These are phyloP conservation scores for Ustilaginoidea virens DNA, from an alignment of 2,329 filamentous ascomycete species.

Conservation along the genomic window DNA sequence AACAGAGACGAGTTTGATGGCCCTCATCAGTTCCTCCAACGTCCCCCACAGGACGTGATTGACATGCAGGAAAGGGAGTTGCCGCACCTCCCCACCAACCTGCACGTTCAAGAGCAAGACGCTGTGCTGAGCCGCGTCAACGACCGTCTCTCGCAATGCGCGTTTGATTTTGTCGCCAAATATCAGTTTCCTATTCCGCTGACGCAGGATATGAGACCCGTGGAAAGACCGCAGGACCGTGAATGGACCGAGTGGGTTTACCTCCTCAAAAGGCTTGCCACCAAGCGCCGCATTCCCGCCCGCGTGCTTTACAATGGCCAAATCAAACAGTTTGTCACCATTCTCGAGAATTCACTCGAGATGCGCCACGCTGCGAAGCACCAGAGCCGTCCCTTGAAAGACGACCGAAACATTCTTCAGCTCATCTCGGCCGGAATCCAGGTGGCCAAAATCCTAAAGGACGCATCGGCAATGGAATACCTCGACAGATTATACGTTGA, in stretches of 20 bases:
- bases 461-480: slow-evolving; percentile 69
- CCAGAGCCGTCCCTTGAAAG: slow-evolving; percentile 68
- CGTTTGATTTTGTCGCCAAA: slow-evolving; percentile 80
- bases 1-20: slow-evolving; percentile 86
- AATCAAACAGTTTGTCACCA: slow-evolving; percentile 82
- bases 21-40: slow-evolving; percentile 66
- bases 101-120: slow-evolving; percentile 74
- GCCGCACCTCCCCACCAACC: slow-evolving; percentile 67
- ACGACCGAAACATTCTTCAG: slow-evolving; percentile 78
- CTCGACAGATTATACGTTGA: slow-evolving; percentile 69
- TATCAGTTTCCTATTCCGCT: slow-evolving; percentile 82
- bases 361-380: slow-evolving; percentile 77
- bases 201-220: slow-evolving; percentile 65
- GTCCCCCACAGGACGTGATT: slow-evolving; percentile 54
- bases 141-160: slow-evolving; percentile 70
- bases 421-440: slow-evolving; percentile 77
- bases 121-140: slow-evolving; percentile 67
- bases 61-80: slow-evolving; percentile 67
- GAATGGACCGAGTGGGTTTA: slow-evolving; percentile 93
- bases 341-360: slow-evolving; percentile 75
- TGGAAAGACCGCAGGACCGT: slow-evolving; percentile 58
- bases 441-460: slow-evolving; percentile 75
- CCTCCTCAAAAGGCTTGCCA: slow-evolving; percentile 69
- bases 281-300: slow-evolving; percentile 72
- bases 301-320: slow-evolving; percentile 76